A percentile compares a stretch with the other conserved stretches of the same genome.
Conservation (phyloP, 352 stramenopile genomes). For the Pythium folliculosum region DNA sequence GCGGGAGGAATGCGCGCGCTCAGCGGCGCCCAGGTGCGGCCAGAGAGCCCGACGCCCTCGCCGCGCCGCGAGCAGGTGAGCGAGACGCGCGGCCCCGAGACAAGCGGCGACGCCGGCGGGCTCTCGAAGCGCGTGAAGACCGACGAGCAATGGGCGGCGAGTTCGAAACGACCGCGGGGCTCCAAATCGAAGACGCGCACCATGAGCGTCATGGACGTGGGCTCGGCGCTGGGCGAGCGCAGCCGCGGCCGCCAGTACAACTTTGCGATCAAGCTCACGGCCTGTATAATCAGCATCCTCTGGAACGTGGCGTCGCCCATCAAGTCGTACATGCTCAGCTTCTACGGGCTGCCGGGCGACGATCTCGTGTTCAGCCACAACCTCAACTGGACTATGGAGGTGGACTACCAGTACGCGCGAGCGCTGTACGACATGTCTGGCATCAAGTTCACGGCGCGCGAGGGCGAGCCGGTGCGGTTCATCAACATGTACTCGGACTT, state of each 20-base stretch:
- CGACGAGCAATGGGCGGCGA: too few species aligned
- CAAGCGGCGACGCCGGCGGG: neutral
- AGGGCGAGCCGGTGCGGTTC: slow-evolving; percentile 22
- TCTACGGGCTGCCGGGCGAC: slow-evolving; percentile 20
- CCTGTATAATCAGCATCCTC: slow-evolving; percentile 11
- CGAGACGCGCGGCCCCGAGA: neutral
- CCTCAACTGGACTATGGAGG: slow-evolving; percentile 27
- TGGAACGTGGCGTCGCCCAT: slow-evolving; percentile 28
- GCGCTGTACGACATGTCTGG: slow-evolving; percentile 22
- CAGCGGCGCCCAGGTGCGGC: neutral
- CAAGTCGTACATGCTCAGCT: slow-evolving; percentile 28
- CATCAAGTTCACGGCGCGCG: slow-evolving; percentile 12
- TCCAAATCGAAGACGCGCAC: neutral
- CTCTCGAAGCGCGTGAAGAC: neutral
- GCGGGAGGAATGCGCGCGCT: neutral
- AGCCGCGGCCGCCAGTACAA: slow-evolving; percentile 3
- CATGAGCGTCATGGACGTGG: slow-evolving; percentile 7
- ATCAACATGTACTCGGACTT: slow-evolving; percentile 33
- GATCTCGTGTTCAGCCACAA: slow-evolving; percentile 26
- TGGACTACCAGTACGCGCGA: slow-evolving; percentile 26
- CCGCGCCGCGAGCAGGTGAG: too few species aligned
- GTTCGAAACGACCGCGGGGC: neutral
- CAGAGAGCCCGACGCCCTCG: neutral
- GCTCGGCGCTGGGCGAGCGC: slow-evolving; percentile 2
- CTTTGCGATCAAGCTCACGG: slow-evolving; percentile 11